A percentile compares a stretch with the other conserved stretches of the same genome.
These are phyloP conservation scores for Rosa persica DNA, from an alignment of 306 rosid genomes.

Conservation along the genomic window DNA sequence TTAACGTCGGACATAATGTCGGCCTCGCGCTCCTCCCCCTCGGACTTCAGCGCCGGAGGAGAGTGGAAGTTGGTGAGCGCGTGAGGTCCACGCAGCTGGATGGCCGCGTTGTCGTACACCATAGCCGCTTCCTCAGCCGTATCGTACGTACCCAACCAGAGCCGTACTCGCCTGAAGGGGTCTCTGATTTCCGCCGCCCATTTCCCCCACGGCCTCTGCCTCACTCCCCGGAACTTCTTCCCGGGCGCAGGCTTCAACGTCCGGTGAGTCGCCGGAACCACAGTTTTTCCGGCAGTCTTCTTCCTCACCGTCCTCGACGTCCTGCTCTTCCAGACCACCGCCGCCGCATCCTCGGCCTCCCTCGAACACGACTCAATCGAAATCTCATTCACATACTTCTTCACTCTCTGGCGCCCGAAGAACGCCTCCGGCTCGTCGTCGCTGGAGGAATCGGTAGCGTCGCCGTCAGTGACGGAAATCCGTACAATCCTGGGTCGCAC, in stretches of 20 bases:
- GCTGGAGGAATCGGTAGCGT: conserved; percentile 87
- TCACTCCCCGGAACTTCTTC: conserved; percentile 82
- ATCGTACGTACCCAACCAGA: conserved; percentile 91
- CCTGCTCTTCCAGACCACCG: conserved; percentile 28
- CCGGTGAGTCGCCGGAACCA: conserved; percentile 18
- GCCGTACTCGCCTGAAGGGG: conserved; percentile 78
- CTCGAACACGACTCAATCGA: conserved; percentile 40
- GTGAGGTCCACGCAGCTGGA: conserved; percentile 83
- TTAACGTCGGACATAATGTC: conserved; percentile 5
- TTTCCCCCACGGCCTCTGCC: conserved; percentile 99
- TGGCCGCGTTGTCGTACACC: conserved; percentile 95
- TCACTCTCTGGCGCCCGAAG: conserved; percentile 40
- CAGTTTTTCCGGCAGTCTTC: background rate
- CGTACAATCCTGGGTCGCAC: conserved; percentile 47
- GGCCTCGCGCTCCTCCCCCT: background rate
- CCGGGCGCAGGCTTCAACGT: conserved; percentile 28
- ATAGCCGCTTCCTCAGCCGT: conserved; percentile 95
- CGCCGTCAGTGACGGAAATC: conserved; percentile 61
- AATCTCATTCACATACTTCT: conserved; percentile 70
- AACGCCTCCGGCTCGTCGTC: conserved; percentile 51
- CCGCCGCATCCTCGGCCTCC: conserved; percentile 20
- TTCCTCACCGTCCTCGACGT: conserved; percentile 26
- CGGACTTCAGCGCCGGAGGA: conserved; percentile 25
- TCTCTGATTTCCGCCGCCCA: conserved; percentile 99
- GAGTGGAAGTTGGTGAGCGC: conserved; percentile 83